These are phyloP conservation scores for Nephromyces sp. DNA, from an alignment of 169 alveolate genomes.

Conservation along the genomic window DNA sequence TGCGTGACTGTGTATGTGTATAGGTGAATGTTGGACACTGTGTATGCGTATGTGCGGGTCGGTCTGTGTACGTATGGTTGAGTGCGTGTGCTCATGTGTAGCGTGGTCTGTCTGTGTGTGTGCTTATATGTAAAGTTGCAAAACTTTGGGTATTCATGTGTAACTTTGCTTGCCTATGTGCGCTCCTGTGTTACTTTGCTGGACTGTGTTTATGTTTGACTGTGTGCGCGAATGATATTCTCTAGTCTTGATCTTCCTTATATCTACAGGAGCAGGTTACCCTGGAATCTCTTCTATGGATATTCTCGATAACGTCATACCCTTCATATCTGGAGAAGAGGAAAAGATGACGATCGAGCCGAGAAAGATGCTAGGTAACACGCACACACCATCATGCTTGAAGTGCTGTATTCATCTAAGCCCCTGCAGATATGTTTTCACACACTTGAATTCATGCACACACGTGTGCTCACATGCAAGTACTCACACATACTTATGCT, in stretches of 20 bases:
- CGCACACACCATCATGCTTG: no score
- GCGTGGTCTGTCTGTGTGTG: no score
- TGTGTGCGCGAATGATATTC: background rate
- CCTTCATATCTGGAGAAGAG: conserved; percentile 22
- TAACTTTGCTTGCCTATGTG: no score
- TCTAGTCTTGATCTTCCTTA: no score
- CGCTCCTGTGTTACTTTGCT: background rate
- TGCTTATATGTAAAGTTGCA: background rate
- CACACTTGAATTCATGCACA: background rate
- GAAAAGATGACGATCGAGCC: conserved; percentile 15
- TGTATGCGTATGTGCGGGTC: no score
- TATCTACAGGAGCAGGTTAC: conserved; percentile 25
- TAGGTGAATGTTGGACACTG: no score
- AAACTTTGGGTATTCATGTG: background rate
- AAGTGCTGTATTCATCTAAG: no score
- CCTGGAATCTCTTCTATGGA: conserved; percentile 20
- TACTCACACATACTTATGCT: background rate
- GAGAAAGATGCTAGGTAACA: conserved; percentile 6
- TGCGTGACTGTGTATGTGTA: no score
- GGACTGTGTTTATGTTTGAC: background rate
- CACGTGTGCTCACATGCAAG: background rate
- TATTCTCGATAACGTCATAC: conserved; percentile 14
- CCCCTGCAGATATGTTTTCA: no score
- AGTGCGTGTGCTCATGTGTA: no score
- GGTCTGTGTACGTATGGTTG: no score